Evolutionary conservation across 805 yeast genomes (phyloP), one percentile per base, ranked within the genome.

Genomic region (Grigorovia transvaalensis): DNA sequence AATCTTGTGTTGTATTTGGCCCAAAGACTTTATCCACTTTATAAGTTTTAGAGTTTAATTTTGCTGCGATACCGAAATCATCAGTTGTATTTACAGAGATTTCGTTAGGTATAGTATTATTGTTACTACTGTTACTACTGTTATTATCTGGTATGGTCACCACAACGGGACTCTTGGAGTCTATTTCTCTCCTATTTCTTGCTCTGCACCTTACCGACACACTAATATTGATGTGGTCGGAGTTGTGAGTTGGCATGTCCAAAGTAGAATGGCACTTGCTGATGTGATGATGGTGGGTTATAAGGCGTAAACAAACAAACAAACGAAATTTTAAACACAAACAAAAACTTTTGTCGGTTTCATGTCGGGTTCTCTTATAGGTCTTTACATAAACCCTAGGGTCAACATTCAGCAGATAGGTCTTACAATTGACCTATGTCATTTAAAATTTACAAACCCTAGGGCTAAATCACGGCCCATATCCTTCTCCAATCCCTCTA

Each of bases 11-110:
- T 2, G 91, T 82, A 54, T 80, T 83, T 1, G 95, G 82, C 0
- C 95, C 96, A 66, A 84, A 88, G 0, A 86, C 93, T 51, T 80
- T 81, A 65, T 88, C 96, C 49, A 88, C 84, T 8, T 77, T 72
- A 64, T 84, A 89, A 0, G 84, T 78, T 62, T 81, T 83, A 13
- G 74, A 64, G 50, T 69, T 71, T 50, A 73, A 52, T 53, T 71
- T 74, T 0, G 74, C 76, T 4, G 72, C 59, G 4, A 67, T 63
- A 9, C 75, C 75, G 2, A 62, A 58, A 46, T 70, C 74, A 47
- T 68, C 73, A 2, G 73, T 64, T 1, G 74, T 71, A 47, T 71
- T 73, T 12, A 81, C 68, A 0, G 76, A 65, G 8, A 80, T 76
- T 55, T 78, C 82, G 47, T 71, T 69, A 2, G 68, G 57, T 7